Base-by-base conservation (phyloP, 2,329 filamentous ascomycete genomes). In the Microsporum ferrugineum region DNA sequence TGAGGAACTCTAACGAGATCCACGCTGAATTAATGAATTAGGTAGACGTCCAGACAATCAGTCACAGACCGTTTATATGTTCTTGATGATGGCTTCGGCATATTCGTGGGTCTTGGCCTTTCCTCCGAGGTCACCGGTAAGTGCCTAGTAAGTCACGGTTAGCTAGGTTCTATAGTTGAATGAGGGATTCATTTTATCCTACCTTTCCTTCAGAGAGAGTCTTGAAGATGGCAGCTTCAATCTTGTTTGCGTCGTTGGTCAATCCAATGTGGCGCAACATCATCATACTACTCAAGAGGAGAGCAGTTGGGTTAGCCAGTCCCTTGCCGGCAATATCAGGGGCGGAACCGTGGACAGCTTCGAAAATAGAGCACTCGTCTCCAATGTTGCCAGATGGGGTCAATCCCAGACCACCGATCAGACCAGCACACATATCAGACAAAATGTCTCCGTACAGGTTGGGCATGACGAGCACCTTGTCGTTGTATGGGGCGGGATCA, bases 361-460 rank as follows among this genome's bases (percentile, higher is more conserved):
- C 94, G 81, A 99, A 99, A 81, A 97, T 96, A 76, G 90, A 96
- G 87, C 91, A 97, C 82, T 96, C 89, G 79, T 96, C 91, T 78
- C 91, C 94, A 73, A 96, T 97, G 85, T 99, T 99, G 73, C 92
- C 94, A 43, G 92, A 97, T 67, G 94, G 94, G 43, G 94, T 96
- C 59, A 99, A 86, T 76, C 94, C 94, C 66, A 99, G 88, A 78
- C 94, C 94, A 75, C 94, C 94, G 71, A 99, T 97, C 69, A 99
- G 84, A 80, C 94, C 94, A 71, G 94, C 94, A 82, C 94, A 97
- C 90, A 97, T 96, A 78, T 99, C 94, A 72, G 92, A 97, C 68
- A 99, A 85, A 83, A 99, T 99, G 80, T 97, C 94, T 78, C 94
- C 94, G 82, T 97, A 99, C 71, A 97, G 83, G 84, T 99, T 99